phyloP scores from a whole-genome alignment of 768 basidiomycete species.

The Tricholoma flavovirens region DNA sequence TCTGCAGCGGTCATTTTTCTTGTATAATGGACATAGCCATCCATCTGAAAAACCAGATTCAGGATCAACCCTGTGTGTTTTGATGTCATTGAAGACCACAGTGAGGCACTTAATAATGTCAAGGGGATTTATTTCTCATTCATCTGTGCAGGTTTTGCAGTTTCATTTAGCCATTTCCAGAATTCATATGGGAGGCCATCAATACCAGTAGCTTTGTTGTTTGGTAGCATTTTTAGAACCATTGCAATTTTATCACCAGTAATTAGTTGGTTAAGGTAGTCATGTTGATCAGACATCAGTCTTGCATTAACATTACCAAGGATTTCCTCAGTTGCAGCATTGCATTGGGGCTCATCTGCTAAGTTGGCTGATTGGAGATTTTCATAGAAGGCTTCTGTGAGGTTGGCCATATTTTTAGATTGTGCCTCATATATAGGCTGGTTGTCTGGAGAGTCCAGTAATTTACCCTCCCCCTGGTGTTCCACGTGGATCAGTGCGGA shows the following conservation, averaged over 20 bases:
- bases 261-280: neutral
- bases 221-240: constrained; percentile 10
- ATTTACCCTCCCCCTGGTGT: too few species aligned
- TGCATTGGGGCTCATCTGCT: constrained; percentile 1
- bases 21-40: constrained; percentile 36
- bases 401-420: constrained; percentile 26
- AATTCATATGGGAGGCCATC: constrained; percentile 23
- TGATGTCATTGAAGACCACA: constrained; percentile 22
- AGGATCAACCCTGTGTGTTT: constrained; percentile 12
- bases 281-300: neutral
- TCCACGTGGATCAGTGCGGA: too few species aligned
- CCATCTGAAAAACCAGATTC: constrained; percentile 25
- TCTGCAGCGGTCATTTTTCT: constrained; percentile 27
- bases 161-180: constrained; percentile 9
- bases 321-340: neutral
- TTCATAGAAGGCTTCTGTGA: constrained; percentile 24
- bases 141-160: neutral
- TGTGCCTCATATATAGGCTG: constrained; percentile 12
- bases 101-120: constrained; percentile 9
- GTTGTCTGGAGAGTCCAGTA: too few species aligned
- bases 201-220: constrained; percentile 17
- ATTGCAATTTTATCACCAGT: constrained; percentile 10
- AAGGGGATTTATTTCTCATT: constrained; percentile 4
- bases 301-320: neutral
- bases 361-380: constrained; percentile 18